phyloP scores from a whole-genome alignment of 1,284 basidiomycete genomes.

The Peniophora sp. region DNA sequence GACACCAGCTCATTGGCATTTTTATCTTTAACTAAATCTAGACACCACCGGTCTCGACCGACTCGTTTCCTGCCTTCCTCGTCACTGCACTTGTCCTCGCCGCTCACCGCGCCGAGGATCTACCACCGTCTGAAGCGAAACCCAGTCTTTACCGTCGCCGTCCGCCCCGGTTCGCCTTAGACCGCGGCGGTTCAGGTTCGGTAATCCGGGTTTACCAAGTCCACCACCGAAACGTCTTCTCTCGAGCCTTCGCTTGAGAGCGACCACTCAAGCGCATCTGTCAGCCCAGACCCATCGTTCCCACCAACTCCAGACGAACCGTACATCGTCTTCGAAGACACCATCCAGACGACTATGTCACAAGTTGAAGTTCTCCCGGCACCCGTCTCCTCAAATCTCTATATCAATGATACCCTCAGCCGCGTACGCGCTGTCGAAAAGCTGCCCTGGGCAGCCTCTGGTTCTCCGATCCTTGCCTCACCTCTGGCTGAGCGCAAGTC shows the following conservation, averaged over 20 bases:
- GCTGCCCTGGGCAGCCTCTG: slow-evolving; percentile 22
- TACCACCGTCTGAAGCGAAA: slow-evolving; percentile 45
- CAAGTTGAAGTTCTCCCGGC: slow-evolving; percentile 49
- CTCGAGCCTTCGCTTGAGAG: slow-evolving; percentile 5
- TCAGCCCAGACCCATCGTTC: neutral
- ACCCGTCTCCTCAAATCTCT: slow-evolving; percentile 40
- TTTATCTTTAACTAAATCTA: slow-evolving; percentile 11
- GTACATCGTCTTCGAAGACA: slow-evolving; percentile 2
- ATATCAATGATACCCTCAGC: slow-evolving; percentile 19
- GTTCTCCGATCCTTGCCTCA: slow-evolving; percentile 17
- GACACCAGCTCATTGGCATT: slow-evolving; percentile 16
- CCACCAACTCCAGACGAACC: slow-evolving; percentile 1
- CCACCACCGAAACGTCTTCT: slow-evolving; percentile 12
- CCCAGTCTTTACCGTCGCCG: slow-evolving; percentile 48
- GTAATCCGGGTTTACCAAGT: slow-evolving; percentile 30
- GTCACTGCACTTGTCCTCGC: slow-evolving; percentile 47
- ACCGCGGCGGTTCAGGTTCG: slow-evolving; percentile 56
- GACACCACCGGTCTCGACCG: slow-evolving; percentile 5
- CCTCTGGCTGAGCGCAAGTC: slow-evolving; percentile 6
- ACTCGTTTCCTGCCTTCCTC: neutral
- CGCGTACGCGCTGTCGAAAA: slow-evolving; percentile 25
- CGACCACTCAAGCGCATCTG: neutral
- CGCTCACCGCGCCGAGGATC: slow-evolving; percentile 58
- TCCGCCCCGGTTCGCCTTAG: slow-evolving; percentile 53
- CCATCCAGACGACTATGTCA: slow-evolving; percentile 37